These are phyloP conservation scores for sorghum (Sorghum bicolor) DNA, from an alignment of 176 grass and related monocot genomes.

Conservation along the genomic window Sorghum_bicolor_NCBIv3 NC_012871.2:69232001-69232500, in stretches of 20 bases:
- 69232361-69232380: background rate
- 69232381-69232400: background rate
- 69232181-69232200: background rate
- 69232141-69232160: background rate
- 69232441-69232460: background rate
- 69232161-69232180: background rate
- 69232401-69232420: background rate
- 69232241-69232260: constrained; percentile 8
- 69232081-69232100: background rate
- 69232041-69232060: background rate
- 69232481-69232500: background rate
- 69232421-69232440: background rate
- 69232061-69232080: background rate
- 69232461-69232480: constrained; percentile 10
- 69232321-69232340: background rate
- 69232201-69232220: background rate
- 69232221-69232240: background rate
- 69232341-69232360: background rate
- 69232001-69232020: background rate
- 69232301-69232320: background rate
- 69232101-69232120: background rate
- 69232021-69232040: background rate
- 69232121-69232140: background rate
- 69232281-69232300: constrained; percentile 5
- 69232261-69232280: background rate